Evolutionary conservation across 2,329 filamentous ascomycete genomes (phyloP), one percentile per base, ranked within the genome.

Genomic region (Trichocomaceae sp.): DNA sequence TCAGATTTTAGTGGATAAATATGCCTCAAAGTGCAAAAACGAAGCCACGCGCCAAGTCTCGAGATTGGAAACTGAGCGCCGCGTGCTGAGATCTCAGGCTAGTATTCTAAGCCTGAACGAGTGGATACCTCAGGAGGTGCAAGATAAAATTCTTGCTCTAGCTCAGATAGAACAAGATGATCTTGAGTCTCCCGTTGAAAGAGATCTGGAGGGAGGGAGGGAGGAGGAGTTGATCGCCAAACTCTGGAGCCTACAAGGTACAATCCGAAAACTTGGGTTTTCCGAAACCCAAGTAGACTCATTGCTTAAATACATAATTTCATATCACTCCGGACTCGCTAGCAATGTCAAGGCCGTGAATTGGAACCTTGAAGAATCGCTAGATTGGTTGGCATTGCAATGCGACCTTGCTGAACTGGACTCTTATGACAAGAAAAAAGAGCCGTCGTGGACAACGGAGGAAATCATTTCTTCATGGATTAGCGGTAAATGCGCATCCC

Each of bases 371-470:
- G 86, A 95, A 58, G 91, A 96, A 71, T 84, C 88, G 23, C 70
- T 99, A 19, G 89, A 96, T 63, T 96, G 90, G 89, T 79, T 97
- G 52, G 88, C 90, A n/a, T 77, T 88, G 60, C 83, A 93, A 66
- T 88, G 86, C 62, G 74, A 79, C 13, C 74, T 78, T 59, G 80
- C 84, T 1, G 85, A 91, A 62, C 77, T 92, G 35, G 87, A 87
- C 5, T 79, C 83, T 47, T 95, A 93, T 67, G 83, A 87, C 19
- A 78, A 76, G 55, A 62, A 62, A 50, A 66, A 61, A 47, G 48
- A 61, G 33, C 64, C 65, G 17, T 56, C 58, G 15, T 63, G 61
- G 54, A 69, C 66, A 59, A 64, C 67, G 23, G 56, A 59, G 17
- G 69, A 72, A 44, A 62, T 57, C 52, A 60, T 64, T 42, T 63